Evolutionary conservation across 805 yeast genomes (phyloP).

Genomic region (Ogataea populi-albae): DNA sequence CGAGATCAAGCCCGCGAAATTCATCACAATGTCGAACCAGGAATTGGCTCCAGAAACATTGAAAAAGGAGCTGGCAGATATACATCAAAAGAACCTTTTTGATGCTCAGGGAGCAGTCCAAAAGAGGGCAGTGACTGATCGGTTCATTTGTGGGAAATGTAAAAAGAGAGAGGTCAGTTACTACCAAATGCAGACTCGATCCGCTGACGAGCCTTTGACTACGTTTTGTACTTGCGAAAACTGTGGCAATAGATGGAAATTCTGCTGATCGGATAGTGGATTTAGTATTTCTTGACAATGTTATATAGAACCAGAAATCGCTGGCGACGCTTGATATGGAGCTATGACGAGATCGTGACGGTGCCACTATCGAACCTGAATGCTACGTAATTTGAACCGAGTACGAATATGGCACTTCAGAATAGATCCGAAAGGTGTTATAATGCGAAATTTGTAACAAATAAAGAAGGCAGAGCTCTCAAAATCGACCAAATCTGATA

Average conservation of each 20-base stretch:
- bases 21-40: slow-evolving; percentile 82
- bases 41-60: slow-evolving; percentile 94
- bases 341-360: no score
- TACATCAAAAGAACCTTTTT: slow-evolving; percentile 84
- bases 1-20: slow-evolving; percentile 60
- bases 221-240: slow-evolving; percentile 97
- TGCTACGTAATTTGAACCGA: no score
- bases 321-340: no score
- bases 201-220: slow-evolving; percentile 98
- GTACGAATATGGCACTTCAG: no score
- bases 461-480: no score
- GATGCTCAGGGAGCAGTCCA: slow-evolving; percentile 98
- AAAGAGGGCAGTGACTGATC: slow-evolving; percentile 91
- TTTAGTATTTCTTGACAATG: no score
- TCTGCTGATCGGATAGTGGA: slow-evolving; percentile 61
- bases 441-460: no score
- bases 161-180: slow-evolving; percentile 95
- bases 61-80: slow-evolving; percentile 77
- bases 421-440: no score
- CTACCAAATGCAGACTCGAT: slow-evolving; percentile 96
- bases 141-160: slow-evolving; percentile 97
- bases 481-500: slow-evolving; percentile 6
- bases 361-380: no score
- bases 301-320: not conserved
- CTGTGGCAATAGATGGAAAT: slow-evolving; percentile 98